Base-by-base conservation (phyloP, 2,329 filamentous ascomycete species). In the Dothideomycetes sp. region DNA sequence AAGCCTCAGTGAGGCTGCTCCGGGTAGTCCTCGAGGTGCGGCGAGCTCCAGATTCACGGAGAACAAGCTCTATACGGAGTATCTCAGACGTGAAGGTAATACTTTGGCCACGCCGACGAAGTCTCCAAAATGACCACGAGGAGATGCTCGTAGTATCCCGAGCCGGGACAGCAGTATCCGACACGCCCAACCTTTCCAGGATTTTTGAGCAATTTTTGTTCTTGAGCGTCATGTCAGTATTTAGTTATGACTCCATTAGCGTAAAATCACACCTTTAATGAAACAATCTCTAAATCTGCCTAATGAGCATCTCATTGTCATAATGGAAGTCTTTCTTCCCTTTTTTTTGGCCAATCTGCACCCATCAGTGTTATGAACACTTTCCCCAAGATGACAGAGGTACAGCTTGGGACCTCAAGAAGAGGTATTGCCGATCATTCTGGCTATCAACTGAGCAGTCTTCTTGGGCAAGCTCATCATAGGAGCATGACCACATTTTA, bases 41-140 rank as follows among this genome's bases (percentile, higher is more conserved):
- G 33, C 38, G 12, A 48, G 42, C 19, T 27, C 40, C 18, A 30
- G 43, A 14, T 54, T 50, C 30, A 53, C 50, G 24, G 47, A 50
- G 4, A 52, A 52, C 11, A 58, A 55, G 33, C 38, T 60, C 24
- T 61, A 61, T 42, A 53, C 54, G n/a, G 55, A 60, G 35, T 60
- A 61, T 37, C 38, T 60, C 38, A 49, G 52, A 15, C 33, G 53
- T 1, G 54, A 57, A 41, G 54, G 55, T 1, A 49, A 43, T 35
- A 43, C 10, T 7, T 3, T n/a, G 9, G 11, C 16, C 2, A 3
- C 10, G 11, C 31, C 12, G 4, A 2, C 10, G 2, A 12, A 12
- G 2, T 22, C 14, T 15, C 19, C 3, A 9, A 8, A 19, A 9
- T 17, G 12, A 4, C 16, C 27, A 3, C n/a, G 12, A 2, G 16